Evolutionary conservation across 1,284 basidiomycete genomes (phyloP).

Genomic region (Sporisorium exsertum): DNA sequence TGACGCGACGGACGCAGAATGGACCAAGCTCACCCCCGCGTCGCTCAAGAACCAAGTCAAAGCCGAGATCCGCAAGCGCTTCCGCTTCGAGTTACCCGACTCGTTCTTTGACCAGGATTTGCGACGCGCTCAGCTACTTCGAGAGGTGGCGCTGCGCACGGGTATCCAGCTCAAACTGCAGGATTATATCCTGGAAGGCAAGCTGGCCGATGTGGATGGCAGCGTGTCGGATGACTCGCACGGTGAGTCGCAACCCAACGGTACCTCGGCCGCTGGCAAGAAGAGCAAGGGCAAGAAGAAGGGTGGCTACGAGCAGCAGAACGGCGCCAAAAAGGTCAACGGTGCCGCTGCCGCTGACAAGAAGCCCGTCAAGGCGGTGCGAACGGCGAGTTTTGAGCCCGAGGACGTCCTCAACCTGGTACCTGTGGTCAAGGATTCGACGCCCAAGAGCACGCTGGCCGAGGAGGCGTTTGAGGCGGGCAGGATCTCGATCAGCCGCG

Average conservation of each 20-base stretch:
- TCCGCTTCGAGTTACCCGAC: conserved; percentile 72
- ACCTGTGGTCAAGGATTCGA: conserved; percentile 73
- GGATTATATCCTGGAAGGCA: conserved; percentile 71
- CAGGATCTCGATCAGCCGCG: conserved; percentile 72
- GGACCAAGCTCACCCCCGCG: conserved; percentile 72
- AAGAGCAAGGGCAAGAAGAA: conserved; percentile 55
- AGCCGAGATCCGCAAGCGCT: conserved; percentile 71
- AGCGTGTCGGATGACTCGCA: conserved; percentile 46
- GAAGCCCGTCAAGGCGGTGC: conserved; percentile 39
- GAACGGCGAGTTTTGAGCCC: conserved; percentile 71
- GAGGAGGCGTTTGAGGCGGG: conserved; percentile 74
- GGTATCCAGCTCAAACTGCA: conserved; percentile 74
- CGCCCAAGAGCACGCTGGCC: conserved; percentile 72
- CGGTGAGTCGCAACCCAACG: conserved; percentile 68
- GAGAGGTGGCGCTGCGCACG: conserved; percentile 72
- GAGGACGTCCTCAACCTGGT: conserved; percentile 73
- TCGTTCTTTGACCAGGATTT: conserved; percentile 68
- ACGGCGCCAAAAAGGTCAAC: conserved; percentile 44
- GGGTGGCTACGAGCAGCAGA: conserved; percentile 38
- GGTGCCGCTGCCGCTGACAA: conserved; percentile 16
- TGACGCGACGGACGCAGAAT: conserved; percentile 57
- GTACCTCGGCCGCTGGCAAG: conserved; percentile 20
- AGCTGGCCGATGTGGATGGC: conserved; percentile 25
- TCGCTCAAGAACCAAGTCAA: conserved; percentile 70
- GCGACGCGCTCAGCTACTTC: conserved; percentile 71